Percentiles rank a stretch among this genome's conserved stretches.
Conservation (phyloP, 129 eudicot species). For the Centella asiatica region DNA sequence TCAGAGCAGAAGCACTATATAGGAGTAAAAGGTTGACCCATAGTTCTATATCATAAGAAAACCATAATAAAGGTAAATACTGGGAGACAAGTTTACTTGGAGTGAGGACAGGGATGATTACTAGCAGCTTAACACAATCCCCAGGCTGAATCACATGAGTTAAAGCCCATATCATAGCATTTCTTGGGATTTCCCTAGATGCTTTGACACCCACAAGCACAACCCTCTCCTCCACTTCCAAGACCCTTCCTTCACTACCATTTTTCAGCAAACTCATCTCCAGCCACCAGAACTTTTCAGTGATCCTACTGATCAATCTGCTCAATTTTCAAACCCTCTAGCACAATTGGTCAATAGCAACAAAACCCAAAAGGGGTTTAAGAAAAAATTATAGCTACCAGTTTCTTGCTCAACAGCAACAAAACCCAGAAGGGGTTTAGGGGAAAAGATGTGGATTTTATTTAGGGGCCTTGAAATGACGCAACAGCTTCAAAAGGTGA, state of each 20-base stretch:
- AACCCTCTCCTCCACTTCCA: constrained; percentile 38
- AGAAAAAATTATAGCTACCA: too few relatives aligned
- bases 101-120: constrained; percentile 52
- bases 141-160: constrained; percentile 88
- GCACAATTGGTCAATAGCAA: background rate
- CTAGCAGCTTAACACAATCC: constrained; percentile 67
- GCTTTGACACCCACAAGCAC: constrained; percentile 81
- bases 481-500: constrained; percentile 7
- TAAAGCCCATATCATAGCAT: constrained; percentile 78
- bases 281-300: background rate
- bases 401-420: background rate
- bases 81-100: constrained; percentile 35
- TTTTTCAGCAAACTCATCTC: constrained; percentile 45
- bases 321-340: constrained; percentile 1
- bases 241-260: constrained; percentile 30
- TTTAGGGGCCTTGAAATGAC: background rate
- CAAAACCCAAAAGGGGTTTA: constrained; percentile 5
- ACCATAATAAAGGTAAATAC: background rate
- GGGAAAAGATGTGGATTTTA: background rate
- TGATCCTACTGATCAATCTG: background rate
- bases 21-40: background rate
- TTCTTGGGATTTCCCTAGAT: constrained; percentile 56
- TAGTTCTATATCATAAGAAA: background rate
- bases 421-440: constrained; percentile 5
- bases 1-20: background rate